Base-by-base conservation (phyloP, 1,139 yeast species). In the Casaregolazyma suthepensis region DNA sequence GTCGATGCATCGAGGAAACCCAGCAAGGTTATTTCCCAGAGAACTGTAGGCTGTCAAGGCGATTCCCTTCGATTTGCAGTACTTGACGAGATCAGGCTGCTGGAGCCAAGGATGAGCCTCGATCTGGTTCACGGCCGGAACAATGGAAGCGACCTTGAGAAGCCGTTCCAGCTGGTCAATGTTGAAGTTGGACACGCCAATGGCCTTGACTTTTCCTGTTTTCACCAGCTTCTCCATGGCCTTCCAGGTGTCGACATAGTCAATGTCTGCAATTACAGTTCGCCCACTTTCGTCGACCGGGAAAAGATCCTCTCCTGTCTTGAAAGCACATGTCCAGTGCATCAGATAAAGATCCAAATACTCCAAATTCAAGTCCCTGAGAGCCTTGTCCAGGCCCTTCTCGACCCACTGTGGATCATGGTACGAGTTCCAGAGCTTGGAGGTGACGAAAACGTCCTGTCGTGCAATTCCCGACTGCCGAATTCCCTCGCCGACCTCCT, bases 371-470 rank as follows among this genome's bases (percentile, higher is more conserved):
- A 87, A 73, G 63, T 81, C 82, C 57, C 75, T 65, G 65, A 87
- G 74, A 1, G 91, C 82, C 46, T 68, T 71, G 40, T 80, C 78
- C 51, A 86, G 69, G 1, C 86, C 88, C 15, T 61, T 69, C 38
- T 68, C 79, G n/a, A 82, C 82, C 48, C 77, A 71, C 56, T 76
- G 74, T 60, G 86, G 58, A 59, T 76, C 75, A 62, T 87, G 96
- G 77, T 68, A 85, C 61, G 73, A 75, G 76, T 87, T 87, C 94
- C 95, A 87, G 63, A 87, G 75, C 73, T 88, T 88, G 53, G 95
- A 85, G 48, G 87, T 85, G 60, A 87, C 75, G 68, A 83, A 82
- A 59, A 88, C 71, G 46, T 87, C 95, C 57, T 83, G 84, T 71
- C 96, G 61, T 22, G 63, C 58, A 13, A 62, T 61, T 29, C 65